Conservation (phyloP, 352 stramenopile genomes). For the Phytophthora multivora region DNA sequence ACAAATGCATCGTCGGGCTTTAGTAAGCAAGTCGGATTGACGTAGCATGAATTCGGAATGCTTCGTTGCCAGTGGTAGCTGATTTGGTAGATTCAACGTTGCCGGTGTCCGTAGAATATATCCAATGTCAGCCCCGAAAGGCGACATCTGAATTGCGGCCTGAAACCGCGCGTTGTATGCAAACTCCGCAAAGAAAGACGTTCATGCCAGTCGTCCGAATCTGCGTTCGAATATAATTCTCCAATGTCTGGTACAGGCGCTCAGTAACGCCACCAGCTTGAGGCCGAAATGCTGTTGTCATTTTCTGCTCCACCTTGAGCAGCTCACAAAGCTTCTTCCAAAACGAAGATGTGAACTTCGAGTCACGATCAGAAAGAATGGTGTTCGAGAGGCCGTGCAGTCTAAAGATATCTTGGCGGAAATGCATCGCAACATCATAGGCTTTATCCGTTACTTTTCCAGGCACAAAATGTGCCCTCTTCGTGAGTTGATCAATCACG, state of each 20-base stretch:
- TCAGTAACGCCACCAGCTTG: slow-evolving; percentile 13
- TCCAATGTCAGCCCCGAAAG: slow-evolving; percentile 21
- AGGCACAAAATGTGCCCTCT: background rate
- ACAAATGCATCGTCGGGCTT: background rate
- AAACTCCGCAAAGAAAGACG: slow-evolving; percentile 13
- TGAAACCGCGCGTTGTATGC: slow-evolving; percentile 13
- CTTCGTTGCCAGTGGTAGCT: too few relatives aligned
- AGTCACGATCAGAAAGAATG: slow-evolving; percentile 18
- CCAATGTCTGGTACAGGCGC: slow-evolving; percentile 1
- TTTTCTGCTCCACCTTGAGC: slow-evolving; percentile 4
- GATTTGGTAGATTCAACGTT: too few relatives aligned
- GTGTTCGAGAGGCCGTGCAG: slow-evolving; percentile 9
- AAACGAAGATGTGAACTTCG: slow-evolving; percentile 12
- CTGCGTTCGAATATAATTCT: slow-evolving; percentile 14
- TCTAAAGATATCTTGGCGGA: background rate
- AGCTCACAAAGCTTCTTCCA: slow-evolving; percentile 11
- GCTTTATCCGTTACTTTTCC: background rate
- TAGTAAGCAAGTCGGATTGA: background rate
- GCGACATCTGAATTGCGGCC: slow-evolving; percentile 18
- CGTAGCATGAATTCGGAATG: background rate
- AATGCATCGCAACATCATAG: background rate
- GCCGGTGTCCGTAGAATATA: slow-evolving; percentile 12
- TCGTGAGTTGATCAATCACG: slow-evolving; percentile 15
- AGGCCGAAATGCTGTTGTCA: slow-evolving; percentile 15
- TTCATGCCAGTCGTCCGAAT: slow-evolving; percentile 9